These are phyloP conservation scores for Fagopyrum tataricum DNA, from an alignment of 148 eudicot genomes.

Conservation along the genomic window DNA sequence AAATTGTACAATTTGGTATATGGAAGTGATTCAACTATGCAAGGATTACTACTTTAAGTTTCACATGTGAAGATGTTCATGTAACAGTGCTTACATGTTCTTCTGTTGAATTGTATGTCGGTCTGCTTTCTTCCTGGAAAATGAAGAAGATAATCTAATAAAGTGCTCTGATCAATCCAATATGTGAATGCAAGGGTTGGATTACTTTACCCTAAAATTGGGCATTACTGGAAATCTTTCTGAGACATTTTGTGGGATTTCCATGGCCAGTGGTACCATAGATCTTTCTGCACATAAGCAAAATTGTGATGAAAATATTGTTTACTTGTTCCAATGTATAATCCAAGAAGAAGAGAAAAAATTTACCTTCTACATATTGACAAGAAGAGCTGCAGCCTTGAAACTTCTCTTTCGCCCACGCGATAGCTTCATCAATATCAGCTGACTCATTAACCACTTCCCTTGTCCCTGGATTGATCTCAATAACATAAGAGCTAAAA, in stretches of 20 bases:
- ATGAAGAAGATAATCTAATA: background rate
- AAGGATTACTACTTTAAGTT: background rate
- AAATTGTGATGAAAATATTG: background rate
- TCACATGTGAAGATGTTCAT: background rate
- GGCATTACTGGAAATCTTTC: constrained; percentile 7
- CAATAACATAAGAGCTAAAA: constrained; percentile 6
- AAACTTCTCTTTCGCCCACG: constrained; percentile 76
- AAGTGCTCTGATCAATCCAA: background rate
- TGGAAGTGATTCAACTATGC: background rate
- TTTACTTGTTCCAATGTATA: background rate
- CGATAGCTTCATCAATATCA: constrained; percentile 64
- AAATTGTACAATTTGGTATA: background rate
- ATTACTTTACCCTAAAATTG: background rate
- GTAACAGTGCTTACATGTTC: background rate
- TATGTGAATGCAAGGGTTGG: background rate
- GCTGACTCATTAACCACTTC: constrained; percentile 39
- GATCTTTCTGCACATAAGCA: constrained; percentile 9
- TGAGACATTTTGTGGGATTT: background rate
- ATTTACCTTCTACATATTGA: constrained; percentile 12
- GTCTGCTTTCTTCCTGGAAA: constrained; percentile 6
- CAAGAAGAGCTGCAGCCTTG: constrained; percentile 20
- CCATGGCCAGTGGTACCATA: background rate
- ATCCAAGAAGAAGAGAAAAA: background rate
- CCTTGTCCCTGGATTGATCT: constrained; percentile 3
- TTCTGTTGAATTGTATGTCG: background rate